phyloP scores from a whole-genome alignment of 306 rosid species.

The Senna tora region DNA sequence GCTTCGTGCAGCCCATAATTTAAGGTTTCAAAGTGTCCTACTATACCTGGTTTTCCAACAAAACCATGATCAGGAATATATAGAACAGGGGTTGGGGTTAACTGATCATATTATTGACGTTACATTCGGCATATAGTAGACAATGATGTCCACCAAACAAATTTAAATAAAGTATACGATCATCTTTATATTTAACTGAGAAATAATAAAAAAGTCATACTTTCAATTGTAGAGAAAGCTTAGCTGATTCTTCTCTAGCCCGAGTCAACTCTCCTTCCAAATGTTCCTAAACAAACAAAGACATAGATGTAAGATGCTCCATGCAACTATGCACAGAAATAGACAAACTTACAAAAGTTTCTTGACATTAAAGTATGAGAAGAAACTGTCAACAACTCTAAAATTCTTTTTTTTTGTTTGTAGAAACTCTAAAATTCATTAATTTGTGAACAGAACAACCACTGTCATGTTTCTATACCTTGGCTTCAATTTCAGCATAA shows the following conservation, averaged over 20 bases:
- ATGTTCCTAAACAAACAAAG: slow-evolving; percentile 66
- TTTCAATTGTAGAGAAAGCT: slow-evolving; percentile 63
- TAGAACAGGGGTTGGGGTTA: not conserved
- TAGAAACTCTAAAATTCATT: slow-evolving; percentile 1
- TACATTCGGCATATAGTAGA: slow-evolving; percentile 11
- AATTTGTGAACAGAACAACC: slow-evolving; percentile 7
- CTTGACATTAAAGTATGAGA: not conserved
- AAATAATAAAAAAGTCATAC: slow-evolving; percentile 45
- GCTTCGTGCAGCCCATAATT: not conserved
- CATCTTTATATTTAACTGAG: slow-evolving; percentile 7
- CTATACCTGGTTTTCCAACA: not conserved
- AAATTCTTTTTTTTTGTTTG: no score
- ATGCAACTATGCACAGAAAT: slow-evolving; percentile 29
- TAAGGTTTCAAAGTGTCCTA: not conserved
- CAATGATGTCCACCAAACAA: slow-evolving; percentile 3
- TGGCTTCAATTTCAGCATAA: slow-evolving; percentile 98
- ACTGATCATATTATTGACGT: not conserved
- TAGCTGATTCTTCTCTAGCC: slow-evolving; percentile 76
- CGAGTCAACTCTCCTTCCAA: slow-evolving; percentile 77
- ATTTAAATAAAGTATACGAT: not conserved
- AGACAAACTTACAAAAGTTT: slow-evolving; percentile 6
- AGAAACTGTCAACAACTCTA: slow-evolving; percentile 18
- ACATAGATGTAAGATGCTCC: slow-evolving; percentile 32
- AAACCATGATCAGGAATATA: not conserved
- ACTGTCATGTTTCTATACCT: slow-evolving; percentile 55